Evolutionary conservation across 345 rosid genomes (phyloP), one percentile per base, ranked within the genome.

Genomic region (Brassica incana): DNA sequence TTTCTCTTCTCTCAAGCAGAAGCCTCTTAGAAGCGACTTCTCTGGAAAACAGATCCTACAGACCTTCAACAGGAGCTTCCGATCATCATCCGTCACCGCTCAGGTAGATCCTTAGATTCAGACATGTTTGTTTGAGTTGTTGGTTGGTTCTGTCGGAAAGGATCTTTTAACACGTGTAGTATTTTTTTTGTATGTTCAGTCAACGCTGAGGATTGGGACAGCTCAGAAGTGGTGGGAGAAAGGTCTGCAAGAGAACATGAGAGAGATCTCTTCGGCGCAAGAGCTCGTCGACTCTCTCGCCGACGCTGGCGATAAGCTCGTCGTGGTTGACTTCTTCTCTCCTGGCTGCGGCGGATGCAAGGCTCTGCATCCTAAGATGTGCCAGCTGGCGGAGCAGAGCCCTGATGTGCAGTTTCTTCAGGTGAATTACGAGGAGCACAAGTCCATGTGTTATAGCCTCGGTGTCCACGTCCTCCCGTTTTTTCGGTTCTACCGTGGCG

Each of bases 301-400:
- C 8, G 84, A 82, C 67, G 88, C 96, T 3, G 97, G 97, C 54
- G 99, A 95, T 81, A 86, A 91, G 74, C 95, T 95, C 52, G 90
- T 93, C 3, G 76, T 95, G 3, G 87, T 95, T 63, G 97, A 88
- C 84, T 95, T 95, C 90, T 93, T 90, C 86, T 95, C 99, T 1
- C 99, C 98, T 43, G 97, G 98, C 3, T 95, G 99, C 40, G 96
- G 99, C 14, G 98, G 99, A 74, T 95, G 99, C 85, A 95, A 83
- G 82, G 90, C 97, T 83, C 96, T 95, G 62, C 99, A 95, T 83
- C 97, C 98, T 32, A 95, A 95, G 98, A 83, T 91, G 79, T 93
- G 97, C 81, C 99, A 95, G 65, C 32, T 95, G 33, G 98, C 95
- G 4, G 95, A 90, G 85, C 83, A 76, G 85, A 90, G 89, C 73